Base-by-base conservation (phyloP, 2,329 filamentous ascomycete species). In the Trematosphaeria pertusa region DNA sequence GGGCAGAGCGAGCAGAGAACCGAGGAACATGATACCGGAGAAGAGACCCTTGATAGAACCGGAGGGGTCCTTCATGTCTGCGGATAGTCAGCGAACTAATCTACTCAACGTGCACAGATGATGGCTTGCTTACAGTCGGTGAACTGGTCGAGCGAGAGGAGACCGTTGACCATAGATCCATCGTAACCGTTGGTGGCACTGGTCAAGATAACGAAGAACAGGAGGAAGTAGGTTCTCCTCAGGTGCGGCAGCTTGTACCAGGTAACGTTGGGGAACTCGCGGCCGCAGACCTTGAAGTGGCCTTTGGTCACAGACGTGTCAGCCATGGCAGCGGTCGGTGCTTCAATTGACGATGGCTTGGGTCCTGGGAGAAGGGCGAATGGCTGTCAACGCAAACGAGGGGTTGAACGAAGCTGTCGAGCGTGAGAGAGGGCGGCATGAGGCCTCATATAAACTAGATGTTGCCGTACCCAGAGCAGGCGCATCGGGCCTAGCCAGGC, bases 1-100 rank as follows among this genome's bases (percentile, higher is more conserved):
- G 3, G 58, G 60, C 7, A 63, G 48, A 40, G 58, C 58, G 34
- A 59, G 30, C 35, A 65, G 43, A 5, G 58, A 61, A 39, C 59
- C 60, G 3, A 63, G 40, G 35, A 58, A 62, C 52, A 62, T 58
- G 24, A 63, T 62, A 15, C 56, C 55, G 24, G 52, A 58, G 48
- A 65, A 62, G 20, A 63, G 54, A 37, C 67, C 66, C 43, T 67
- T 52, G 35, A 66, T 60, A 3, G 60, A 54, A 17, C 56, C 62
- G 12, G 51, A 55, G 6, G 59, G 61, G 35, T 62, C 24, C 26
- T 61, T 33, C 52, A 64, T 60, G 42, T 63, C 58, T 58, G 20
- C 0, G 22, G 3, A 6, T 10, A 7, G 19, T 41, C 12, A 52
- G 36, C 33, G 9, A 17, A 5, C 18, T 38, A 10, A 11, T 2